Evolutionary conservation across 129 eudicot species (phyloP).

Genomic region (Solidago caesia): DNA sequence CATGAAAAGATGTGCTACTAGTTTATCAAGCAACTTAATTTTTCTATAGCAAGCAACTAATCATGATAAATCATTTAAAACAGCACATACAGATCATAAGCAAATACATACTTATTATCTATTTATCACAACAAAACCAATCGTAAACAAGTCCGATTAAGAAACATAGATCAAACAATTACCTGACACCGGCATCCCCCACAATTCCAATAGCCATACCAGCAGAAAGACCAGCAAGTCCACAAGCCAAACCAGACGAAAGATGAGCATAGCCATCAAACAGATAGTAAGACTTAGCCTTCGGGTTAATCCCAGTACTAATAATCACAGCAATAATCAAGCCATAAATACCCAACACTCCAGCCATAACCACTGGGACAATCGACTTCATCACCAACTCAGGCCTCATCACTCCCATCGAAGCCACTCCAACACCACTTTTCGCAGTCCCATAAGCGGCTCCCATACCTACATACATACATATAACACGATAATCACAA

Average conservation of each 20-base stretch:
- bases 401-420: slow-evolving; percentile 80
- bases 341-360: slow-evolving; percentile 61
- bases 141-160: neutral
- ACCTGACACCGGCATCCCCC: slow-evolving; percentile 92
- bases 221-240: slow-evolving; percentile 87
- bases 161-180: slow-evolving; percentile 8
- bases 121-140: slow-evolving; percentile 4
- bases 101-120: neutral
- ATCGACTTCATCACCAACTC: slow-evolving; percentile 80
- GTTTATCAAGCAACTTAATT: too few species aligned
- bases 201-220: slow-evolving; percentile 94
- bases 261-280: slow-evolving; percentile 89
- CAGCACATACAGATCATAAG: too few species aligned
- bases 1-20: too few species aligned
- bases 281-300: slow-evolving; percentile 74
- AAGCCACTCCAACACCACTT: slow-evolving; percentile 81
- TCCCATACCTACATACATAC: slow-evolving; percentile 75
- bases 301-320: slow-evolving; percentile 53
- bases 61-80: too few species aligned
- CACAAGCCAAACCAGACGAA: slow-evolving; percentile 90
- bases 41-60: too few species aligned
- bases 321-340: slow-evolving; percentile 42
- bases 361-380: slow-evolving; percentile 81
- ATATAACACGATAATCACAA: neutral
- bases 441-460: slow-evolving; percentile 91